Percentiles rank a stretch among this genome's conserved stretches.
These are phyloP conservation scores for Verticillium tricorpus DNA, from an alignment of 2,329 filamentous ascomycete species.

Conservation along the genomic window DNA sequence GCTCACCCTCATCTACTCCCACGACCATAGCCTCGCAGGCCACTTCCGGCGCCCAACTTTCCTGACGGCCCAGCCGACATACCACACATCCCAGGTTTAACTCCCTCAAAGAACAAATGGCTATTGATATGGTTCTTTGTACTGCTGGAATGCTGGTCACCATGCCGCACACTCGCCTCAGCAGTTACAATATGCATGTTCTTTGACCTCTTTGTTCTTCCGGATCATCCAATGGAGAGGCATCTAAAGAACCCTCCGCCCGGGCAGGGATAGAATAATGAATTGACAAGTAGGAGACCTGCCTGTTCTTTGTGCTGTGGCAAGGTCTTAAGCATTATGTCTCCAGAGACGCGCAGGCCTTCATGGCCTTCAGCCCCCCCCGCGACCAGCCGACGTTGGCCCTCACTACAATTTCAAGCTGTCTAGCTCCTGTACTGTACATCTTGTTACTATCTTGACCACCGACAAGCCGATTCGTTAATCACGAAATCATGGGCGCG, in stretches of 20 bases:
- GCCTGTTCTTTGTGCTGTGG: not conserved
- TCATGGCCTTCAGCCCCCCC: too few species aligned
- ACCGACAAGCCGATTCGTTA: not conserved
- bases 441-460: not conserved
- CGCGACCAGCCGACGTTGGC: too few species aligned
- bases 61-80: not conserved
- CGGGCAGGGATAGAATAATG: not conserved
- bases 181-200: too few species aligned
- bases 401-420: not conserved
- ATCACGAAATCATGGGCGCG: not conserved
- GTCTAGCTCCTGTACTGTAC: not conserved
- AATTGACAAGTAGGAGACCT: not conserved
- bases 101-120: too few species aligned
- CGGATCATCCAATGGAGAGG: too few species aligned
- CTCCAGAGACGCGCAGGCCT: not conserved
- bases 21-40: not conserved
- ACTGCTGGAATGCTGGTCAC: too few species aligned
- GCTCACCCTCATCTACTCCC: not conserved
- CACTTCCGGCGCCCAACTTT: not conserved
- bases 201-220: too few species aligned
- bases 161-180: too few species aligned
- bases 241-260: not conserved
- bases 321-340: not conserved
- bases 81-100: too few species aligned
- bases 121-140: too few species aligned